Evolutionary conservation across 2,329 filamentous ascomycete species (phyloP).

Genomic region (Botrytis aclada): DNA sequence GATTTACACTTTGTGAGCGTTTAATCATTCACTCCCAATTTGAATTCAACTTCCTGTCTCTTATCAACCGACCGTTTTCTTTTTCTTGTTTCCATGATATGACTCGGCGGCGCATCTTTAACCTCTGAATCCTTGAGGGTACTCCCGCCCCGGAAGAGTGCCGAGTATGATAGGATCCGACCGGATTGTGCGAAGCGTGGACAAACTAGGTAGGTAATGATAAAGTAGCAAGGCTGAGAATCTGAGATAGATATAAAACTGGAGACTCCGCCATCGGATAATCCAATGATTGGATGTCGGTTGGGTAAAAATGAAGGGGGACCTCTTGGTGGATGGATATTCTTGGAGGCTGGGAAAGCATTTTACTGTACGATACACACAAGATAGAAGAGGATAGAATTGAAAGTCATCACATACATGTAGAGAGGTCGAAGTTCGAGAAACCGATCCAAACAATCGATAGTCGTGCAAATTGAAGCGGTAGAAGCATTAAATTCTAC

Average conservation of each 20-base stretch:
- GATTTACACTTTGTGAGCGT: background rate
- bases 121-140: constrained; percentile 1
- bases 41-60: background rate
- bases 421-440: background rate
- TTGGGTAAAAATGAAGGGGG: background rate
- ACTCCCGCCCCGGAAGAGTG: constrained; percentile 1
- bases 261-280: constrained; percentile 11
- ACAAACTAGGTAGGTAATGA: background rate
- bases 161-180: background rate
- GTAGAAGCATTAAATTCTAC: background rate
- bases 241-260: background rate
- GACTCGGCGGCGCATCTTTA: background rate
- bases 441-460: background rate
- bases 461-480: background rate
- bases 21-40: background rate
- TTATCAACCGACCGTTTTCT: constrained; percentile 1
- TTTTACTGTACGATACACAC: background rate
- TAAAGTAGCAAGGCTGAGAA: constrained; percentile 6
- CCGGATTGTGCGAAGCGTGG: background rate
- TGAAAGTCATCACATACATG: background rate
- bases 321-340: background rate
- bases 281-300: constrained; percentile 11
- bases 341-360: constrained; percentile 7
- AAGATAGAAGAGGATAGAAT: background rate
- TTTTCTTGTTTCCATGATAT: background rate